Evolutionary conservation across 768 basidiomycete genomes (phyloP), one percentile per base, ranked within the genome.

Genomic region (Leccinum broughii): DNA sequence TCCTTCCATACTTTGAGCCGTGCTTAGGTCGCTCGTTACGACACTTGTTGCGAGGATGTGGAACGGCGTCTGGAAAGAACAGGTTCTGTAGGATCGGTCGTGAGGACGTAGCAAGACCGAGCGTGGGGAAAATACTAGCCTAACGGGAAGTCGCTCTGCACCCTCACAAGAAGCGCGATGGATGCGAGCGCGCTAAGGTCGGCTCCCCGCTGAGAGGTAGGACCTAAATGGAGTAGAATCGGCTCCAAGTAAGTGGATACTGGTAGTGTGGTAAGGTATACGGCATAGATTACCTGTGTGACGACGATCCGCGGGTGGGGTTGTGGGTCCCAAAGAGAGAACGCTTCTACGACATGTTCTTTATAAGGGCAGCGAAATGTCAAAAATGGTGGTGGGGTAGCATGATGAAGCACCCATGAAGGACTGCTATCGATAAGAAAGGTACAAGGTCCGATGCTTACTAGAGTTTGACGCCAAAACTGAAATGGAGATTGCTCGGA

Each of bases 111-210:
- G 53, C n/a, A 17, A 28, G 26, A 60, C 54, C 6, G n/a, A 26
- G 54, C 5, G 7, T 20, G 60, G 46, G 51, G 56, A n/a, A 48
- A 11, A 51, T 58, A 66, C 62, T 46, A 68, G 78, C 85, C 85
- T 80, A 71, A 73, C 75, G 75, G 73, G 87, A 88, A 77, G 79
- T 76, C 76, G 74, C 71, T 85, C 77, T 73, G 74, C 84, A 83
- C 74, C 84, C 82, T 77, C 76, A 80, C 78, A 80, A 80, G 80
- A 88, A 87, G 84, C 87, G 86, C 85, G 87, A 87, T 87, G 84
- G 83, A 85, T 73, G 83, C 85, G 80, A 82, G 73, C 77, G 80
- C 77, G 79, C 77, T 77, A 73, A 77, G 78, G 77, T 76, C 76
- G 79, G 77, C 77, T 77, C 70, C 66, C 69, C 72, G 75, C 72